A percentile compares a stretch with the other conserved stretches of the same genome.
Evolutionary conservation across 225 moss, liverwort and hornwort genomes (phyloP).

Genomic region (Lunularia cruciata): DNA sequence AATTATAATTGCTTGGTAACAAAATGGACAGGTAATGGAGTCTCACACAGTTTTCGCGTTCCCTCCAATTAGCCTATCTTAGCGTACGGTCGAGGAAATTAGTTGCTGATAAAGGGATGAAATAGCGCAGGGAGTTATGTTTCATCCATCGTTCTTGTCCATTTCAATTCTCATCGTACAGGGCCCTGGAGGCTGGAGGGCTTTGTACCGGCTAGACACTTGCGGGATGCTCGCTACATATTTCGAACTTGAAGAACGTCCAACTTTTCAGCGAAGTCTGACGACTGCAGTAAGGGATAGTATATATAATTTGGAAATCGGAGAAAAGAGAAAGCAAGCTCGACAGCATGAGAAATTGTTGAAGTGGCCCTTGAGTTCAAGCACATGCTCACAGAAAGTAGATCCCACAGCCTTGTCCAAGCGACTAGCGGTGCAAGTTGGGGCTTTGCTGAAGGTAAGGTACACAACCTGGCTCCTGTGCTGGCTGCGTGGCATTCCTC

Average conservation of each 20-base stretch:
- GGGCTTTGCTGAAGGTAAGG: slow-evolving; percentile 25
- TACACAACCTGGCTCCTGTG: background rate
- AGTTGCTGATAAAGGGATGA: no score
- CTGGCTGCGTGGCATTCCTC: no score
- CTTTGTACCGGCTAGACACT: background rate
- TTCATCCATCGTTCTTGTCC: background rate
- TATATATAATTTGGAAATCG: background rate
- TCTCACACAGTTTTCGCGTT: no score
- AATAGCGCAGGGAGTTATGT: no score
- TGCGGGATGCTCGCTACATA: background rate
- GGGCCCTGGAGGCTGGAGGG: slow-evolving; percentile 1
- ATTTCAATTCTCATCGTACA: slow-evolving; percentile 1
- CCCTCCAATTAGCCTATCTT: no score
- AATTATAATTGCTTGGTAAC: no score
- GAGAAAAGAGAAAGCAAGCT: slow-evolving; percentile 5
- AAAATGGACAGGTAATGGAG: no score
- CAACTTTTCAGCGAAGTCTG: background rate
- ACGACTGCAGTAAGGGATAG: background rate
- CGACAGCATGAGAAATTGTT: background rate
- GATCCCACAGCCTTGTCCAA: background rate
- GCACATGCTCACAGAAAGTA: slow-evolving; percentile 6
- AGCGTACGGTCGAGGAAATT: no score
- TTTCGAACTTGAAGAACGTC: background rate
- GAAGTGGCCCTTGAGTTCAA: slow-evolving; percentile 16
- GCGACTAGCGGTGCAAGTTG: slow-evolving; percentile 35